A percentile compares a stretch with the other conserved stretches of the same genome.
Conservation (phyloP, 345 rosid species). For the Eucalyptus lansdowneana region DNA sequence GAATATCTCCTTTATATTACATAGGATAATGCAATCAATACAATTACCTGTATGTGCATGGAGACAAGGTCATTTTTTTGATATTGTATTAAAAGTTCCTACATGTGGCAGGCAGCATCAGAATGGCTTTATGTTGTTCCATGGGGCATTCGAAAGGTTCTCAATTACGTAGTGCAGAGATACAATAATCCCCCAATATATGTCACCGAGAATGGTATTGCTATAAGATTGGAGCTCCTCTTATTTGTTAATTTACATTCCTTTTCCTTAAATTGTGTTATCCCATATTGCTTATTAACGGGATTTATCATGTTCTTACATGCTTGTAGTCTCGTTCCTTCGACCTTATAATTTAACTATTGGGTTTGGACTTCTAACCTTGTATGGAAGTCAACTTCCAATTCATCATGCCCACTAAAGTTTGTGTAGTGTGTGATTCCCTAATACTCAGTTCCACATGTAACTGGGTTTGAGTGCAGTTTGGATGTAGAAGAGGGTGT, state of each 20-base stretch:
- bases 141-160: slow-evolving; percentile 75
- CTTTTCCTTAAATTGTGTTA: not conserved
- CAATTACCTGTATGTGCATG: not conserved
- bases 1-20: not conserved
- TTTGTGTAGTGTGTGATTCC: not conserved
- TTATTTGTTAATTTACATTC: not conserved
- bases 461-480: not conserved
- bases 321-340: not conserved
- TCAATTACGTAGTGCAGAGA: slow-evolving; percentile 44
- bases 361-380: not conserved
- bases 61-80: not conserved
- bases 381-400: not conserved
- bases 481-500: not conserved
- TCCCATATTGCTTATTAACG: not conserved
- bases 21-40: not conserved
- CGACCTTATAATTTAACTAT: not conserved
- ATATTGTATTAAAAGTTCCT: not conserved
- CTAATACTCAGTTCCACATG: not conserved
- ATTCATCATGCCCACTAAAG: not conserved
- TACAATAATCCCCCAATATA: slow-evolving; percentile 59
- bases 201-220: slow-evolving; percentile 78
- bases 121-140: slow-evolving; percentile 89
- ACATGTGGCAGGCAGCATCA: slow-evolving; percentile 68
- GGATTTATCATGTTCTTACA: not conserved
- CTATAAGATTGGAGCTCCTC: not conserved